These are phyloP conservation scores for Saccharomyces paradoxus DNA, from an alignment of 805 yeast genomes.

Conservation along the genomic window DNA sequence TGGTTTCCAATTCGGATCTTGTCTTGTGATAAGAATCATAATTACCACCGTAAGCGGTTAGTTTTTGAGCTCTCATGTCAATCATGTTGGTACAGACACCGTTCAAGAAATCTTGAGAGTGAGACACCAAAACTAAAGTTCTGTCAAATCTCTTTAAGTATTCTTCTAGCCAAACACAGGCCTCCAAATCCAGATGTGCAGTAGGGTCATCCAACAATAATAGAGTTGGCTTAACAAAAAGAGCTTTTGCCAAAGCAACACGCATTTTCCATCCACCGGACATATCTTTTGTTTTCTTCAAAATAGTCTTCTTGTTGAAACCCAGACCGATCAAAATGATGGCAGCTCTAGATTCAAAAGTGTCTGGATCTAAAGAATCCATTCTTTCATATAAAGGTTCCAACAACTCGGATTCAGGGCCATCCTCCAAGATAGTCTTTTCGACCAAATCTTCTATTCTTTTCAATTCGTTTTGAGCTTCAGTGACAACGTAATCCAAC, in stretches of 20 bases:
- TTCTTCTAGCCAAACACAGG: slow-evolving; percentile 99
- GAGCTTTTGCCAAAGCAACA: slow-evolving; percentile 95
- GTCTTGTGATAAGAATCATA: slow-evolving; percentile 96
- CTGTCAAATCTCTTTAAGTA: slow-evolving; percentile 91
- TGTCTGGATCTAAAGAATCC: slow-evolving; percentile 90
- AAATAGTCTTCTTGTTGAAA: slow-evolving; percentile 77
- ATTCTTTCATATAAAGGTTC: slow-evolving; percentile 92
- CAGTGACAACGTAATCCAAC: slow-evolving; percentile 90
- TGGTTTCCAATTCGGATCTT: slow-evolving; percentile 84
- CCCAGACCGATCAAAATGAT: slow-evolving; percentile 94
- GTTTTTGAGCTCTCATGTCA: slow-evolving; percentile 83
- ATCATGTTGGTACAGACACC: slow-evolving; percentile 98
- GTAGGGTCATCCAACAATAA: slow-evolving; percentile 96
- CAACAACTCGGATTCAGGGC: slow-evolving; percentile 82
- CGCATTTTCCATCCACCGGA: slow-evolving; percentile 99
- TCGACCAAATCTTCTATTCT: slow-evolving; percentile 87
- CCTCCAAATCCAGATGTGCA: slow-evolving; percentile 97
- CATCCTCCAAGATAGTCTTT: slow-evolving; percentile 78
- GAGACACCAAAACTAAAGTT: slow-evolving; percentile 88
- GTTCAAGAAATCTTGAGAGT: slow-evolving; percentile 98
- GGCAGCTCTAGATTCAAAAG: slow-evolving; percentile 96
- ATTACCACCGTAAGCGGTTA: slow-evolving; percentile 89
- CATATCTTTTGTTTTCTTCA: slow-evolving; percentile 95
- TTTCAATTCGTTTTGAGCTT: slow-evolving; percentile 89
- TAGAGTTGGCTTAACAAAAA: slow-evolving; percentile 94